Evolutionary conservation across 768 basidiomycete species (phyloP), one percentile per base, ranked within the genome.

Genomic region (Podaxis sp.): DNA sequence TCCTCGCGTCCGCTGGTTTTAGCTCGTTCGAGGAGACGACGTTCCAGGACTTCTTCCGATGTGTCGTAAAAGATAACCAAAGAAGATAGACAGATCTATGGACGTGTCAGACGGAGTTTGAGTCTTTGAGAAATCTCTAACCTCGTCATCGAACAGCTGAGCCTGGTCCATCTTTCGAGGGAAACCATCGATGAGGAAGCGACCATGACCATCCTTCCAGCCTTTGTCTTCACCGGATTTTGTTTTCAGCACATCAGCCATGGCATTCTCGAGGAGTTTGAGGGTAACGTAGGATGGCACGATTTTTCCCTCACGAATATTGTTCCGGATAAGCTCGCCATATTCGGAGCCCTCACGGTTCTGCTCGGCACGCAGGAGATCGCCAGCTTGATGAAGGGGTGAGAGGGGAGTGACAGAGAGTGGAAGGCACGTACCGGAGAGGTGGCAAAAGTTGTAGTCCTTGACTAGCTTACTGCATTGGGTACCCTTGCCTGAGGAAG

Each of bases 151-250:
- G 69, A 98, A 99, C 71, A 87, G 87, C 68, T 88, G 62, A 0
- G 95, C 96, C 75, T 99, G 97, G 71, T 99, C 97, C 94, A 98
- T 95, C 80, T 98, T 95, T 62, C 96, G 84, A 57, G 96, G 97
- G 76, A 98, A 98, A 1, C 96, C 97, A 64, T 99, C 96, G 63
- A 99, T 88, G 67, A 98, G 80, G 80, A 98, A 99, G 50, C 93
- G 86, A 36, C 92, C 93, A 55, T 75, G 77, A 25, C 89, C 91
- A 35, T 83, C 76, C 7, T 71, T 72, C 93, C 93, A 95, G 21
- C 83, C 86, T 5, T 79, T 75, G 10, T 78, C 54, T 40, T 50
- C 77, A 0, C 73, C 59, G 52, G 70, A 72, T 18, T 67, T 67
- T 68, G 81, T 74, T 35, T 74, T 66, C 40, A 95, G 70, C 11